These are phyloP conservation scores for Alternaria arbusti DNA, from an alignment of 2,329 filamentous ascomycete genomes.

Conservation along the genomic window DNA sequence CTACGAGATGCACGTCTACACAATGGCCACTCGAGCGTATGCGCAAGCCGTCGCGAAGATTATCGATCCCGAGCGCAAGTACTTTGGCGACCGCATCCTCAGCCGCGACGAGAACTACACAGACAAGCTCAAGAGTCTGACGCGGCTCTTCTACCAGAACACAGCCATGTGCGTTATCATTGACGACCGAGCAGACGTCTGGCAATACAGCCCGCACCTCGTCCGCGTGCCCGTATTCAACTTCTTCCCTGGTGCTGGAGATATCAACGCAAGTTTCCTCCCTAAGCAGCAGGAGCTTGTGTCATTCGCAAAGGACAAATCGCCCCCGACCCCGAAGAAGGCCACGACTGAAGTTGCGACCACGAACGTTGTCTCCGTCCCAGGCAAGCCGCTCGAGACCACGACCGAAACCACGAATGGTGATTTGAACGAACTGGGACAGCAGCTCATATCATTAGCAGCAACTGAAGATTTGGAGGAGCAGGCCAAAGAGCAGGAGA, in stretches of 20 bases:
- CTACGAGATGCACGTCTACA: conserved; percentile 98
- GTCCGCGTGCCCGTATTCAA: conserved; percentile 96
- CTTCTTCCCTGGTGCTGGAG: conserved; percentile 97
- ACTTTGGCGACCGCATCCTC: conserved; percentile 93
- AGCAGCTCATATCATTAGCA: conserved; percentile 77
- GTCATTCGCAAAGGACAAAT: conserved; percentile 30
- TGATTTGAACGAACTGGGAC: conserved; percentile 69
- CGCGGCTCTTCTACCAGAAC: conserved; percentile 91
- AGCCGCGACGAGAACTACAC: conserved; percentile 97
- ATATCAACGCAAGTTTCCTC: conserved; percentile 97
- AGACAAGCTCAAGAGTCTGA: conserved; percentile 86
- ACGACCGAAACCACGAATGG: conserved; percentile 43
- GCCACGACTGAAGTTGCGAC: conserved; percentile 21
- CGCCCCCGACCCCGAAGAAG: conserved; percentile 21
- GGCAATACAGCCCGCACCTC: conserved; percentile 90
- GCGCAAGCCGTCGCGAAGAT: conserved; percentile 90
- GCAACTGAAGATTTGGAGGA: conserved; percentile 74
- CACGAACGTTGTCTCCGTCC: conserved; percentile 21
- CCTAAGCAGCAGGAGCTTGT: conserved; percentile 69
- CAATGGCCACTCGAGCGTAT: conserved; percentile 98
- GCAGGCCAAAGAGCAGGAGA: conserved; percentile 85
- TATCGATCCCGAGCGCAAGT: conserved; percentile 84
- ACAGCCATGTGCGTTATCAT: conserved; percentile 99
- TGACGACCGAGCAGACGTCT: conserved; percentile 94
- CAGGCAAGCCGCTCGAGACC: conserved; percentile 30